A percentile compares a stretch with the other conserved stretches of the same genome.
Evolutionary conservation across 148 eudicot species (phyloP).

Genomic region (Salicornia ramosissima): DNA sequence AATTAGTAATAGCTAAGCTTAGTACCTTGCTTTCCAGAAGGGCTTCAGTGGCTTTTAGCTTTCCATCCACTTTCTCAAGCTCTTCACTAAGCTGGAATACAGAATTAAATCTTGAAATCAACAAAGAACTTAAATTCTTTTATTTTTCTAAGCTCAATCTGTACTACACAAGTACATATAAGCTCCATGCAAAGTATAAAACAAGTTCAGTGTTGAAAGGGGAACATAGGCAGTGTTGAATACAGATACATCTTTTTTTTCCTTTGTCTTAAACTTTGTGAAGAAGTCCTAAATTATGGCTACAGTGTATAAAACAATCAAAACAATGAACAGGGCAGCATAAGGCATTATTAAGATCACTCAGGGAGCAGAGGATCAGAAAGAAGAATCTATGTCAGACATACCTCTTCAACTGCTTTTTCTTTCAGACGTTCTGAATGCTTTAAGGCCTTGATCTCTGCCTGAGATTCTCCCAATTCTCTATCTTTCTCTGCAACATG

Average conservation of each 20-base stretch:
- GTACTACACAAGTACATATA: no score
- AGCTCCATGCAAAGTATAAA: no score
- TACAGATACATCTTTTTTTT: no score
- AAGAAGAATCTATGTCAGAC: not conserved
- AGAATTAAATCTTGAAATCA: not conserved
- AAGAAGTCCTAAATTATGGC: no score
- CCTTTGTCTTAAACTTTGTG: no score
- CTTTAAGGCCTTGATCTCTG: conserved; percentile 77
- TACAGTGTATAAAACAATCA: no score
- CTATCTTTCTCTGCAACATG: conserved; percentile 75
- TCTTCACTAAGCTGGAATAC: conserved; percentile 64
- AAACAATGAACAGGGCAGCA: no score
- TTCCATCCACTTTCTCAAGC: conserved; percentile 65
- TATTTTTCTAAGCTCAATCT: no score
- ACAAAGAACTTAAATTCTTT: not conserved
- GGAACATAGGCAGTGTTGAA: no score
- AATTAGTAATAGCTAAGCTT: not conserved
- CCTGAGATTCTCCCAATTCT: conserved; percentile 80
- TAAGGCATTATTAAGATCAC: no score
- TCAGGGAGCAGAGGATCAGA: no score
- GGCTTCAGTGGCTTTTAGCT: conserved; percentile 74
- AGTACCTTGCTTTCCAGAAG: conserved; percentile 89
- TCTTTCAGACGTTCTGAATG: conserved; percentile 83
- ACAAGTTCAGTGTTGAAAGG: no score
- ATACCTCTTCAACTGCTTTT: conserved; percentile 97